Evolutionary conservation across 2,329 filamentous ascomycete species (phyloP).

Genomic region (Diplodia sapinea): DNA sequence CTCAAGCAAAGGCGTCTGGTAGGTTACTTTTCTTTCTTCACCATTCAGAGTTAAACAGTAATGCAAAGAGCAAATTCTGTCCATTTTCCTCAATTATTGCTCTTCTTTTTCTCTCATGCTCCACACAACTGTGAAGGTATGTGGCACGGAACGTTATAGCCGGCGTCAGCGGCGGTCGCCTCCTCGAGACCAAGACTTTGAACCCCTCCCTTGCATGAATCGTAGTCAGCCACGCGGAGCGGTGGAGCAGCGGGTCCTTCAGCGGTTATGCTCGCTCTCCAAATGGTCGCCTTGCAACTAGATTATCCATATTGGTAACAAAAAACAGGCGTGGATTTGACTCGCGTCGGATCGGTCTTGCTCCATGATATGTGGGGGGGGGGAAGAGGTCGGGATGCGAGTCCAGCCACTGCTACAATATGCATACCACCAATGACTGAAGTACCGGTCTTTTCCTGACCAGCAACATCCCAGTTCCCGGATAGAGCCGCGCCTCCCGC

Average conservation of each 20-base stretch:
- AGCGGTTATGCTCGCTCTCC: not conserved
- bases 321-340: constrained; percentile 8
- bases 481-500: constrained; percentile 19
- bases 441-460: not conserved
- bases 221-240: not conserved
- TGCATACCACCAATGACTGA: not conserved
- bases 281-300: constrained; percentile 14
- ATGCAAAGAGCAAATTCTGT: constrained; percentile 12
- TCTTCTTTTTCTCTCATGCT: not conserved
- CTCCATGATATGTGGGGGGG: constrained; percentile 6
- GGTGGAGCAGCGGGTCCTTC: not conserved
- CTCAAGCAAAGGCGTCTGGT: constrained; percentile 15
- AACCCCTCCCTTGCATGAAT: not conserved
- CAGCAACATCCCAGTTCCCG: constrained; percentile 14
- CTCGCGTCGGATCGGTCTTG: constrained; percentile 13
- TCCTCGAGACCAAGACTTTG: not conserved
- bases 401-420: not conserved
- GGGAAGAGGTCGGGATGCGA: not conserved
- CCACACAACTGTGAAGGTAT: not conserved
- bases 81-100: not conserved
- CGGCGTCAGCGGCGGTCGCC: not conserved
- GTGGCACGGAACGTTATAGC: not conserved
- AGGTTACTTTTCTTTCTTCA: constrained; percentile 13
- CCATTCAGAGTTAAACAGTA: constrained; percentile 11
- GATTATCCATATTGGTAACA: not conserved